Evolutionary conservation across 768 basidiomycete genomes (phyloP).

Genomic region (Amanita phalloides): DNA sequence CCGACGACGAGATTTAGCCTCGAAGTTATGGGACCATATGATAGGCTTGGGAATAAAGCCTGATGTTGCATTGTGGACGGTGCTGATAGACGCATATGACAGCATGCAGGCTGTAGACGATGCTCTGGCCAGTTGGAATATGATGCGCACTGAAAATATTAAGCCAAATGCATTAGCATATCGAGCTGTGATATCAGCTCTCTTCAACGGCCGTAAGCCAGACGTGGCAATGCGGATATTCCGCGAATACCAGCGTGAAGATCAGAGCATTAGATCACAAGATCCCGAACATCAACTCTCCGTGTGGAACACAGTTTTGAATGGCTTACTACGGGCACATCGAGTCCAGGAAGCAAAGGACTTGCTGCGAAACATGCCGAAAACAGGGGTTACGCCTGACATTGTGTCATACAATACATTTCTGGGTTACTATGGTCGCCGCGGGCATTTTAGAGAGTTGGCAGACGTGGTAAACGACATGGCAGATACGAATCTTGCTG

Average conservation of each 20-base stretch:
- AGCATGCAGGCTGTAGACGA: conserved; percentile 37
- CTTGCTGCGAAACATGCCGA: conserved; percentile 33
- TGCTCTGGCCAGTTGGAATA: conserved; percentile 50
- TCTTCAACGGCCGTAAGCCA: conserved; percentile 39
- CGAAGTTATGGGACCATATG: conserved; percentile 63
- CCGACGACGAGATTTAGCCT: conserved; percentile 45
- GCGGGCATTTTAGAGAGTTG: conserved; percentile 51
- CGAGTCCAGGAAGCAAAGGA: conserved; percentile 28
- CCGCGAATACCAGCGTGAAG: conserved; percentile 33
- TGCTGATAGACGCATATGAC: conserved; percentile 55
- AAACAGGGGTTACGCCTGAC: conserved; percentile 51
- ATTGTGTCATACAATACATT: conserved; percentile 76
- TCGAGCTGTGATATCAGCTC: conserved; percentile 55
- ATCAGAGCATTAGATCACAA: conserved; percentile 12
- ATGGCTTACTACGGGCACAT: conserved; percentile 45
- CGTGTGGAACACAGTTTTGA: conserved; percentile 69
- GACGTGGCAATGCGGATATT: conserved; percentile 45
- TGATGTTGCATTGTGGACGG: conserved; percentile 58
- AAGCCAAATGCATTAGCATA: conserved; percentile 55
- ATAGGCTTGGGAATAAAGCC: conserved; percentile 33
- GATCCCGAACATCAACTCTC: conserved; percentile 18
- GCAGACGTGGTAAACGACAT: conserved; percentile 49
- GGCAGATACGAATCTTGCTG: conserved; percentile 37
- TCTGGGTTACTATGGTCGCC: conserved; percentile 54
- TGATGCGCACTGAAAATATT: conserved; percentile 47